These are phyloP conservation scores for Kluyveromyces wickerhamii DNA, from an alignment of 805 yeast species.

Conservation along the genomic window DNA sequence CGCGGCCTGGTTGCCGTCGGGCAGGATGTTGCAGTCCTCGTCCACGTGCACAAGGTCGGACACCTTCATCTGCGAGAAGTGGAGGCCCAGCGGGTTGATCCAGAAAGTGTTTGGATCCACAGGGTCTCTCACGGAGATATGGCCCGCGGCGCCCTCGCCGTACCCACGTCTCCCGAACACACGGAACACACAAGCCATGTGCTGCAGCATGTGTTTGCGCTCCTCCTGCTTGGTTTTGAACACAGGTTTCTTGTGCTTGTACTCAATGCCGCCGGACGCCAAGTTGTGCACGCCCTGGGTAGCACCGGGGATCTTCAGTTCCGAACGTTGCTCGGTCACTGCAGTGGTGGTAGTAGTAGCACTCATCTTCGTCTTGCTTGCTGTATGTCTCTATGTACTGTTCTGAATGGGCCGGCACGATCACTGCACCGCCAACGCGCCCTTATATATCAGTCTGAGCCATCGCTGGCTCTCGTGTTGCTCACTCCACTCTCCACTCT, in stretches of 20 bases:
- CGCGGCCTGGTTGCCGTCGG: slow-evolving; percentile 44
- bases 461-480: too few species aligned
- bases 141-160: slow-evolving; percentile 78
- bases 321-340: too few species aligned
- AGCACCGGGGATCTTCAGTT: too few species aligned
- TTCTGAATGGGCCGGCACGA: too few species aligned
- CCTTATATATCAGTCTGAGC: too few species aligned
- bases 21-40: slow-evolving; percentile 45
- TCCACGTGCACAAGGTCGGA: slow-evolving; percentile 56
- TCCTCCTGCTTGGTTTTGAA: slow-evolving; percentile 15
- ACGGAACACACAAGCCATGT: slow-evolving; percentile 81
- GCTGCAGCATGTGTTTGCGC: slow-evolving; percentile 35
- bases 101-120: slow-evolving; percentile 73
- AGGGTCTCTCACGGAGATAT: slow-evolving; percentile 80
- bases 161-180: slow-evolving; percentile 72
- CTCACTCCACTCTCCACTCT: too few species aligned
- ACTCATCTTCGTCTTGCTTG: too few species aligned
- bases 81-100: slow-evolving; percentile 84
- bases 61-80: slow-evolving; percentile 54
- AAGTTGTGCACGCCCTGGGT: slow-evolving; percentile 19
- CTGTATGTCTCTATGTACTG: too few species aligned
- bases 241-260: slow-evolving; percentile 13
- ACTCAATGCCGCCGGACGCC: slow-evolving; percentile 13
- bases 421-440: too few species aligned
- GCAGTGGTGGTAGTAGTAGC: too few species aligned